Evolutionary conservation across 495 filamentous ascomycete genomes (phyloP), one percentile per base, ranked within the genome.

Genomic region (Penicillium lagena): DNA sequence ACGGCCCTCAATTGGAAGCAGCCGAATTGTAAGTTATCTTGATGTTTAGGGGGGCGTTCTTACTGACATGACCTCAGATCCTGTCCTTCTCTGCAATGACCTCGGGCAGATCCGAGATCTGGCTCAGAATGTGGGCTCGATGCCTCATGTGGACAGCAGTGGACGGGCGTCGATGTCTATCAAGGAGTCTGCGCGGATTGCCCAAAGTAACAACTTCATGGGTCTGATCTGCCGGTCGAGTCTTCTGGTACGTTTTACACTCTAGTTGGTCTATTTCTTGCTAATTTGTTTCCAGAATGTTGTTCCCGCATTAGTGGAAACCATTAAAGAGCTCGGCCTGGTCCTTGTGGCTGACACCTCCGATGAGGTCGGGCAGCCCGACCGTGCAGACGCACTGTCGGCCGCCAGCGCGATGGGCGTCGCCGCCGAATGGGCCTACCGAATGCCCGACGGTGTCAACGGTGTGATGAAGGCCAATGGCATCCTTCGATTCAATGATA

Each of bases 1-100:
- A 90, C 86, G 31, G 89, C 90, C 4, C 56, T 98, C 41, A 97
- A 97, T 61, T 98, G 94, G 94, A 98, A 98, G 64, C 93, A 98
- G 61, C 93, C 93, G 9, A 98, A 97, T 52, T 98, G 85, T 88
- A 64, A 69, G 80, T 64, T 22, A 35, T 11, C 8, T 14, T 34
- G 7, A 22, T 22, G 22, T 4, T 22, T 22, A 22, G 22, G 22
- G 22, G 22, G 22, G 22, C 22, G 0, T 22, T 22, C 4, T 3
- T 22, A 22, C 6, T 22, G 22, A 22, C 22, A 22, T 22, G 22
- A 22, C n/a, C 35, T 15, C 43, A 88, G 84, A 95, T 56, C 94
- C 93, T 0, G 89, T 97, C 1, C 85, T 98, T 45, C 76, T 96
- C 38, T 95, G 90, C 69, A 96, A 97, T 59, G 89, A 95, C 42